Percentiles rank a stretch among this genome's conserved stretches.
These are phyloP conservation scores for Mycosarcoma maydis DNA, from an alignment of 1,284 basidiomycete genomes.

Conservation along the genomic window DNA sequence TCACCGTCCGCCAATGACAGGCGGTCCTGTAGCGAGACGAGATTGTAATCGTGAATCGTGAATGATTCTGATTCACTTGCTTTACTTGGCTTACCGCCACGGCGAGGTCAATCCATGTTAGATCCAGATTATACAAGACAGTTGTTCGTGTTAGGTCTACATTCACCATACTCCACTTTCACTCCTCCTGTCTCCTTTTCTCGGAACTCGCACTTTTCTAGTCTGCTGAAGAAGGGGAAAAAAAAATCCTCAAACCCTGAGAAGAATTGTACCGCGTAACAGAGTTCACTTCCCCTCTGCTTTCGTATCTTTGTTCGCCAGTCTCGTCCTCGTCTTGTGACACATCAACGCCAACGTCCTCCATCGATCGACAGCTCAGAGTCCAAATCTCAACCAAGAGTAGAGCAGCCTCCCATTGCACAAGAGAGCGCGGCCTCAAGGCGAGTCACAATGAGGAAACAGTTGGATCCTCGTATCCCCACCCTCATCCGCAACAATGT, in stretches of 20 bases:
- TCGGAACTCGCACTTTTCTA: constrained; percentile 11
- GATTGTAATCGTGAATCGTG: too few species aligned
- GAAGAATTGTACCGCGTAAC: not conserved
- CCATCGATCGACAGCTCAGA: not conserved
- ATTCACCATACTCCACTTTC: not conserved
- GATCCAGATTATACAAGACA: too few species aligned
- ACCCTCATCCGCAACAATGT: constrained; percentile 93
- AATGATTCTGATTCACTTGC: too few species aligned
- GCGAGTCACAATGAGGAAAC: constrained; percentile 58
- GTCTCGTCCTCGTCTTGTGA: too few species aligned
- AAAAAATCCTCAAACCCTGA: constrained; percentile 24
- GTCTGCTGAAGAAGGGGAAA: not conserved
- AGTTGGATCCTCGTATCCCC: constrained; percentile 84
- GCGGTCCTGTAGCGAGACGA: too few species aligned
- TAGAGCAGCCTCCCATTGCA: not conserved
- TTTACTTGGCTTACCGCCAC: too few species aligned
- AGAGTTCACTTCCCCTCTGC: too few species aligned
- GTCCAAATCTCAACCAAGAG: not conserved
- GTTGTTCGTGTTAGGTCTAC: too few species aligned
- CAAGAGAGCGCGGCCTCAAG: not conserved
- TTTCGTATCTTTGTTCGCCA: too few species aligned
- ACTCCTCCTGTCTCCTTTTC: not conserved
- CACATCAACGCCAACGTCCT: too few species aligned
- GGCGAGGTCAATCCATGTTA: too few species aligned
- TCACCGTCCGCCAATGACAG: too few species aligned